A percentile compares a stretch with the other conserved stretches of the same genome.
phyloP scores from a whole-genome alignment of 495 filamentous ascomycete species.

The Alectoria sarmentosa region DNA sequence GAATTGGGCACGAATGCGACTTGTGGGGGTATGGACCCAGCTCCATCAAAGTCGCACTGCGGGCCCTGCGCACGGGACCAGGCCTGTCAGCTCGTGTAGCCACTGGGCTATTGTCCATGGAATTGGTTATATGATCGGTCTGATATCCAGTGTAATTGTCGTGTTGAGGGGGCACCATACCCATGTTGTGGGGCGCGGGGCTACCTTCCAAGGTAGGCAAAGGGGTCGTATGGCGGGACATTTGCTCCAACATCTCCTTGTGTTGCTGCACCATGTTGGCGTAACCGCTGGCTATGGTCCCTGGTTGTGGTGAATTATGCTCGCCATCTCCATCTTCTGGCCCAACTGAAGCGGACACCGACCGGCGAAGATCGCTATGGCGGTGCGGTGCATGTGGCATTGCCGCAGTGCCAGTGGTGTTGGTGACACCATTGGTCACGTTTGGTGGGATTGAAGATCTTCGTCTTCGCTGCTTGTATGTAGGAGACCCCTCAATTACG shows the following conservation, averaged over 20 bases:
- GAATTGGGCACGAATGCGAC: constrained; percentile 97
- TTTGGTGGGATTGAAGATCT: constrained; percentile 80
- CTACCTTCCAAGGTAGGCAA: constrained; percentile 72
- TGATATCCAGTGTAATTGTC: constrained; percentile 62
- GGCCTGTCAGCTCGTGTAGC: constrained; percentile 55
- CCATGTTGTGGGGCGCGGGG: constrained; percentile 60
- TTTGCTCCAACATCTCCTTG: constrained; percentile 68
- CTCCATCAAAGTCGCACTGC: constrained; percentile 95
- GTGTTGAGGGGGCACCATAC: constrained; percentile 50
- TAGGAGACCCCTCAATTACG: constrained; percentile 94
- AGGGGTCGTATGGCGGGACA: constrained; percentile 86
- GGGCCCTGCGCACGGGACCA: constrained; percentile 75
- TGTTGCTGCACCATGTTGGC: constrained; percentile 61
- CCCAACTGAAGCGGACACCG: constrained; percentile 81
- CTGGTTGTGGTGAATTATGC: constrained; percentile 61
- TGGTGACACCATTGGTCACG: constrained; percentile 55
- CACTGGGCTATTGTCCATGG: constrained; percentile 47
- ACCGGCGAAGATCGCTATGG: constrained; percentile 83
- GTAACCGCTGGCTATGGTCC: constrained; percentile 46
- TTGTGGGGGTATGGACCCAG: constrained; percentile 94
- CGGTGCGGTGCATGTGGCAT: constrained; percentile 55
- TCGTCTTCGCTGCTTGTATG: constrained; percentile 93
- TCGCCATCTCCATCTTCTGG: constrained; percentile 66
- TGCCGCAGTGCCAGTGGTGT: constrained; percentile 45
- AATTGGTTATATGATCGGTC: constrained; percentile 53